Evolutionary conservation across 75 land plant species (phyloP), one percentile per base, ranked within the genome.

Genomic region (Selaginella tamariscina): DNA sequence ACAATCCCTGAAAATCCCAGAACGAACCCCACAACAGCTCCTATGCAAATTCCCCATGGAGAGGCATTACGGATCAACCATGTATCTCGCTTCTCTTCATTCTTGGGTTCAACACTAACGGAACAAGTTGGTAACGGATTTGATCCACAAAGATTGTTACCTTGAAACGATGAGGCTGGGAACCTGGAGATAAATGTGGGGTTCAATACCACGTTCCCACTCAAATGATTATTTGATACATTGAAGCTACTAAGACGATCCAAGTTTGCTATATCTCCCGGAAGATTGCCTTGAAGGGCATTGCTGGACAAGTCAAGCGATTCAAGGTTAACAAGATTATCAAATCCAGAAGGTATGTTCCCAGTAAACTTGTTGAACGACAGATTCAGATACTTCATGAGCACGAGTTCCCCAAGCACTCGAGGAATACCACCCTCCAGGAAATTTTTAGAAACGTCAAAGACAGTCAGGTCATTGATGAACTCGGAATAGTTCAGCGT

Each of bases 341-440:
- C 21, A 8, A 59, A 26, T 27, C 18, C 62, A 5, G 8, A 8
- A n/a, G 62, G 62, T 2, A 59, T 59, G 8, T n/a, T 21, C 18
- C 62, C 62, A 59, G 24, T 59, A 2, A 59, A n/a, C 21, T n/a
- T n/a, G 21, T 59, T 59, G 26, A 23, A 26, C 26, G 62, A 59
- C 5, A 59, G 62, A 21, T 59, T 59, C 27, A 59, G n/a, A 8
- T 59, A 26, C 62, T 59, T 59, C 27, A 59, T 21, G 62, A 2
- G n/a, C 21, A 59, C 26, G 8, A 59, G 62, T 5, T 8, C 18
- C 5, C 62, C 62, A 59, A 59, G 8, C 5, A 9, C 27, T 5
- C 21, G n/a, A 5, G 62, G 62, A n/a, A 59, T 59, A 2, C 27
- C 27, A 8, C 62, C 62, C 27, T 27, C 26, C 5, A 59, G 26